A percentile compares a stretch with the other conserved stretches of the same genome.
Evolutionary conservation across 768 basidiomycete genomes (phyloP).

Genomic region (Clitopilus passeckerianus): DNA sequence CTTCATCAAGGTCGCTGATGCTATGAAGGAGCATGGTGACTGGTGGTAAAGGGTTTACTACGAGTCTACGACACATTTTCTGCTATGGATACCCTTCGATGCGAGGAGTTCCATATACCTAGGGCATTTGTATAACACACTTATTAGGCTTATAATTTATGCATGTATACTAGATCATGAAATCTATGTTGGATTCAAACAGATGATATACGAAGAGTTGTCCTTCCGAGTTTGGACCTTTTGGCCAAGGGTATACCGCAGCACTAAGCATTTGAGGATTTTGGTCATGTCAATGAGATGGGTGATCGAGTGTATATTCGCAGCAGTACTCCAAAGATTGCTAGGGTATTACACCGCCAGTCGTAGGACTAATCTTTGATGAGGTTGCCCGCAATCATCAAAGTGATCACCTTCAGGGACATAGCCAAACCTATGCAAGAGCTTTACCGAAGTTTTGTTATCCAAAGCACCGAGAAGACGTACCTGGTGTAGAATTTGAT

Average conservation of each 20-base stretch:
- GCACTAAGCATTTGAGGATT: neutral
- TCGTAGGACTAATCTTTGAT: neutral
- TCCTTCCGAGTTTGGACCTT: too few relatives aligned
- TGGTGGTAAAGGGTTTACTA: conserved; percentile 55
- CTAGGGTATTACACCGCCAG: neutral
- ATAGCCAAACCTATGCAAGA: neutral
- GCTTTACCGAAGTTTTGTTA: neutral
- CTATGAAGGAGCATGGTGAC: conserved; percentile 71
- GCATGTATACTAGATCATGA: neutral
- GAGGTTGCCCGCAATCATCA: neutral
- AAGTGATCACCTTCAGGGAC: neutral
- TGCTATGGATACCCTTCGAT: neutral
- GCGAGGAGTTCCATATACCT: neutral
- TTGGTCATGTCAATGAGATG: neutral
- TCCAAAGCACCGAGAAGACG: neutral
- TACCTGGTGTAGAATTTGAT: neutral
- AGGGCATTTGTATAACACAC: neutral
- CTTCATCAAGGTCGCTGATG: conserved; percentile 66
- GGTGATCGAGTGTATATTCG: too few relatives aligned
- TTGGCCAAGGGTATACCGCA: neutral
- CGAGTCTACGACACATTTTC: too few relatives aligned
- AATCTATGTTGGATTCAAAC: neutral
- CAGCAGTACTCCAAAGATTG: too few relatives aligned
- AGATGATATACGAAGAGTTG: too few relatives aligned
- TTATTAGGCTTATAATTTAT: neutral